Conservation (phyloP, 2,329 filamentous ascomycete species). For the Ceratocystis ficicola region DNA sequence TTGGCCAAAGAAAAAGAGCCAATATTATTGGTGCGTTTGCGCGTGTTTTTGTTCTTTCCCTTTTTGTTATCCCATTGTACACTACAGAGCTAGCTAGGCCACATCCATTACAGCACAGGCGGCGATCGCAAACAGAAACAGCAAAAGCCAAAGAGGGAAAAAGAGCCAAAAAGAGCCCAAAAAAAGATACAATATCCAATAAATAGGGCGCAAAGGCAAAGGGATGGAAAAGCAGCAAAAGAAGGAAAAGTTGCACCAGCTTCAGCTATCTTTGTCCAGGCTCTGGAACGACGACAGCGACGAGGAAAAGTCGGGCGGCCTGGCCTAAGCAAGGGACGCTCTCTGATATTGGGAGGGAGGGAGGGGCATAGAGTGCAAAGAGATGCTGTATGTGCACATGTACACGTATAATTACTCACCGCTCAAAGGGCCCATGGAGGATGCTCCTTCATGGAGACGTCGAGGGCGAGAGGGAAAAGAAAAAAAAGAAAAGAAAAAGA, state of each 20-base stretch:
- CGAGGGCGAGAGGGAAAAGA: neutral
- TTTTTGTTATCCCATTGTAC: neutral
- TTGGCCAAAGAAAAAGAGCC: neutral
- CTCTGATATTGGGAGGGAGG: neutral
- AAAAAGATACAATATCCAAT: neutral
- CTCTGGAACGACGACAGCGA: too few relatives aligned
- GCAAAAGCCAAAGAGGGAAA: neutral
- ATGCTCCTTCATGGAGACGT: neutral
- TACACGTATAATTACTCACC: neutral
- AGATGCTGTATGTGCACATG: neutral
- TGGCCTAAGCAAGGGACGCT: neutral
- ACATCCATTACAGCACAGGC: neutral
- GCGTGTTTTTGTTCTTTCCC: neutral
- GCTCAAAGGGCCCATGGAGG: neutral
- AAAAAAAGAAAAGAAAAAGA: neutral
- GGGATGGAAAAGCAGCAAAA: neutral
- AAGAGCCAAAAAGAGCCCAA: neutral
- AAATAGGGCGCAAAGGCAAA: neutral
- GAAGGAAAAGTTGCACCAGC: neutral
- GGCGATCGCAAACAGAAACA: neutral
- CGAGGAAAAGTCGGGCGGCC: neutral
- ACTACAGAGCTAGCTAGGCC: neutral
- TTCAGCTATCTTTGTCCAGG: too few relatives aligned
- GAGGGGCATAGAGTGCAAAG: neutral
- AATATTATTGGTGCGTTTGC: neutral